These are phyloP conservation scores for Calcarisporium arbuscula DNA, from an alignment of 2,329 filamentous ascomycete genomes.

Conservation along the genomic window DNA sequence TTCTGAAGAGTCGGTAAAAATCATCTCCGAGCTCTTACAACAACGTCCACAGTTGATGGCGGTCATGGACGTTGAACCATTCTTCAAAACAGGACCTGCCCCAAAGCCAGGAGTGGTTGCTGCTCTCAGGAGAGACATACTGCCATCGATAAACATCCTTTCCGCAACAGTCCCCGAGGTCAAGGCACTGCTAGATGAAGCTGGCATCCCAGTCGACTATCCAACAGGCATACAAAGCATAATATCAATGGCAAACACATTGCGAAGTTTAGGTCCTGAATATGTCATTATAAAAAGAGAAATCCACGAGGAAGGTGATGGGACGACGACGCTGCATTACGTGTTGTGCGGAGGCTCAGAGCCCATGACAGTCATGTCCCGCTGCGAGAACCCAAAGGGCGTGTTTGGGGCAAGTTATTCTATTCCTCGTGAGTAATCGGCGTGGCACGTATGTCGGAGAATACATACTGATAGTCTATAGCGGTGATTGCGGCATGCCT, in stretches of 20 bases:
- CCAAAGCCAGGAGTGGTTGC: conserved; percentile 1
- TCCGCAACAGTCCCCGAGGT: conserved; percentile 6
- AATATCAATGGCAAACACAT: conserved; percentile 2
- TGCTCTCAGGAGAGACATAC: conserved; percentile 4
- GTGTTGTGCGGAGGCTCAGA: conserved; percentile 6
- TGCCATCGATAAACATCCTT: conserved; percentile 4
- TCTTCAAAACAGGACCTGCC: conserved; percentile 6
- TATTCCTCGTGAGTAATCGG: conserved; percentile 4
- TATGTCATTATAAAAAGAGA: conserved; percentile 7
- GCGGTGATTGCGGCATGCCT: conserved; percentile 5
- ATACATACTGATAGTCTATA: not conserved
- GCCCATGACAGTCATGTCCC: not conserved
- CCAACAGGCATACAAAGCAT: conserved; percentile 5
- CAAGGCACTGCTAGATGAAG: conserved; percentile 3
- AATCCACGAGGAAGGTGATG: conserved; percentile 2
- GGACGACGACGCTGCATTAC: conserved; percentile 6
- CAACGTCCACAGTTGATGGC: not conserved
- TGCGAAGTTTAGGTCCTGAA: conserved; percentile 4
- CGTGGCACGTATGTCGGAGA: not conserved
- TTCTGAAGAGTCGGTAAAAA: conserved; percentile 1
- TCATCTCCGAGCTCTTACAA: conserved; percentile 3
- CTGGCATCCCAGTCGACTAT: conserved; percentile 3
- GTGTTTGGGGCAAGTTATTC: conserved; percentile 6
- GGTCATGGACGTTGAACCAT: conserved; percentile 6
- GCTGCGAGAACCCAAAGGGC: conserved; percentile 4